Conservation (phyloP, 306 rosid species). For the Malus asiatica region DNA sequence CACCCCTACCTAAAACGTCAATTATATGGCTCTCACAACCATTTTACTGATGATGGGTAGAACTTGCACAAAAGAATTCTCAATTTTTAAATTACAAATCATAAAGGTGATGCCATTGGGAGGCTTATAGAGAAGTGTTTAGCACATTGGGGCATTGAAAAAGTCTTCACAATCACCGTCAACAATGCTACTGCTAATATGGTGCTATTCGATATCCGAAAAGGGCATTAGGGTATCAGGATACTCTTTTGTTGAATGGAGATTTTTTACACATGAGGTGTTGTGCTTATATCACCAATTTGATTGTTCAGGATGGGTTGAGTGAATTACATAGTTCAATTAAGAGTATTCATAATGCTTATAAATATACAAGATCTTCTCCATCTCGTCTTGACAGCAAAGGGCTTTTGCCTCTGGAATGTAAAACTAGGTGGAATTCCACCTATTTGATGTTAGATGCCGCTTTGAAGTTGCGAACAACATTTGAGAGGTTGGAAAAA, state of each 20-base stretch:
- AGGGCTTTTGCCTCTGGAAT: background rate
- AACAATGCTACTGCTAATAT: background rate
- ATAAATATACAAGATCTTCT: background rate
- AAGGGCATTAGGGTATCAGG: background rate
- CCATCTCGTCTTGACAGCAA: background rate
- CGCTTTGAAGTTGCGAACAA: background rate
- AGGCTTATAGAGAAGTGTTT: background rate
- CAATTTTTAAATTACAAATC: background rate
- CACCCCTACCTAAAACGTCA: background rate
- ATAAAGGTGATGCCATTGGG: background rate
- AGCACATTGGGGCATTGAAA: background rate
- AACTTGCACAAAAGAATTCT: background rate
- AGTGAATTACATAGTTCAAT: background rate
- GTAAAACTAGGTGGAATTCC: background rate
- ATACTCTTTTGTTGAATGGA: background rate
- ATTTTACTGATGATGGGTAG: background rate
- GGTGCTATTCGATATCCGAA: background rate
- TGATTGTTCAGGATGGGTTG: background rate
- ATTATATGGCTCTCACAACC: background rate
- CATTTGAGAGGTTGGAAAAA: background rate
- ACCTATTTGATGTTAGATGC: background rate
- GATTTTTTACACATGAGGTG: background rate
- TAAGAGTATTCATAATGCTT: background rate
- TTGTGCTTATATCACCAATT: background rate
- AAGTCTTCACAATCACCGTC: background rate